Conservation (phyloP, 495 filamentous ascomycete species). For the Aspergillus biplanus region DNA sequence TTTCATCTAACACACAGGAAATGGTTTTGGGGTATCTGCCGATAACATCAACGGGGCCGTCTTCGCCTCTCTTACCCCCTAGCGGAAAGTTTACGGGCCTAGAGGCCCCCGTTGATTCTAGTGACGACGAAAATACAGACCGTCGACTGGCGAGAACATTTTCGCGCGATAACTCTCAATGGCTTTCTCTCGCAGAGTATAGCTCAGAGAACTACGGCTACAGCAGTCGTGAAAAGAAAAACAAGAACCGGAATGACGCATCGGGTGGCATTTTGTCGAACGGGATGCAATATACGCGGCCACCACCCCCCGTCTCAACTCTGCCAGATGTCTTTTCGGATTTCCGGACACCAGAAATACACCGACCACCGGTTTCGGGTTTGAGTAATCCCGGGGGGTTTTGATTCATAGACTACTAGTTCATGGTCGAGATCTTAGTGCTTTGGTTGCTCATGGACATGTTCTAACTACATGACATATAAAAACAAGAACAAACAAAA, state of each 20-base stretch:
- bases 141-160: constrained; percentile 22
- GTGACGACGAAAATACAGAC: constrained; percentile 24
- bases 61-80: constrained; percentile 18
- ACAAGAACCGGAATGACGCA: constrained; percentile 25
- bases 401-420: constrained; percentile 9
- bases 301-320: constrained; percentile 27
- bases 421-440: background rate
- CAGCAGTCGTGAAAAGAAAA: constrained; percentile 33
- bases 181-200: constrained; percentile 30
- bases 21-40: constrained; percentile 38
- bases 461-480: background rate
- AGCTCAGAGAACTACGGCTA: constrained; percentile 41
- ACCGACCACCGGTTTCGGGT: constrained; percentile 31
- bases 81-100: constrained; percentile 25
- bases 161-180: constrained; percentile 31
- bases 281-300: constrained; percentile 43
- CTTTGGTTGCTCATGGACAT: too few species aligned
- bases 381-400: constrained; percentile 33
- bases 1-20: constrained; percentile 28
- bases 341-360: constrained; percentile 27
- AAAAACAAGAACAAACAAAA: constrained; percentile 5
- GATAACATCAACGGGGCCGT: constrained; percentile 26
- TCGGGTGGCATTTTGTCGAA: constrained; percentile 36
- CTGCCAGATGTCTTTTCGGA: constrained; percentile 26
- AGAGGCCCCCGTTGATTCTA: constrained; percentile 23